Evolutionary conservation across 257 asterid species (phyloP), one percentile per base, ranked within the genome.

Genomic region (Prunella vulgaris): DNA sequence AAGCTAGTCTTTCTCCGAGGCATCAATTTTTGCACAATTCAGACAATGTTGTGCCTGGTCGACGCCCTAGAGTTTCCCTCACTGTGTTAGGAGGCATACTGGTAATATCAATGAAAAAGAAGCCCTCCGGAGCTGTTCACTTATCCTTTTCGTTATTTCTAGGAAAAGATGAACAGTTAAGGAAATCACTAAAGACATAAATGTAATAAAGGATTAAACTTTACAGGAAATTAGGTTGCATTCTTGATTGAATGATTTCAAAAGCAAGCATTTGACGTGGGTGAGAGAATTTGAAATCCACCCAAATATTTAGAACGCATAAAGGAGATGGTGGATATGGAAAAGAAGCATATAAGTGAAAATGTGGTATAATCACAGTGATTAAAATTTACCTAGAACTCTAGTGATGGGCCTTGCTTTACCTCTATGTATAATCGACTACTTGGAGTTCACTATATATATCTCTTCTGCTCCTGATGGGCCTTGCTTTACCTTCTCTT

Each of bases 401-500:
- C n/a, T n/a, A n/a, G n/a, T n/a, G n/a, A n/a, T n/a, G n/a, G n/a
- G 60, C 73, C 30, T 46, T 35, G 0, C 7, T n/a, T n/a, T n/a
- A 14, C 10, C 75, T 92, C 70, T 92, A 86, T 38, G 79, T 86
- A 65, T 82, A 83, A 76, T 85, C 89, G 70, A 80, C 84, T 61
- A 75, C 87, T 81, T 84, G 92, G 67, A 89, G 84, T 76, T 86
- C 92, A 22, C 78, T 78, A 60, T 75, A 75, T 75, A 68, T 64
- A 53, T 80, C 96, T 37, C 84, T 72, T 78, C 64, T 82, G 87
- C 84, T 83, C 79, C 85, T 75, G 83, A 93, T 83, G 32, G 89
- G 86, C 82, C 87, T 84, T 13, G 93, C 95, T 73, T 72, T 68
- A 71, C 89, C 86, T 59, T 84, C 97, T 69, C 72, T 82, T 59